Base-by-base conservation (phyloP, 2,329 filamentous ascomycete species). In the Fusarium oligoseptatum region DNA sequence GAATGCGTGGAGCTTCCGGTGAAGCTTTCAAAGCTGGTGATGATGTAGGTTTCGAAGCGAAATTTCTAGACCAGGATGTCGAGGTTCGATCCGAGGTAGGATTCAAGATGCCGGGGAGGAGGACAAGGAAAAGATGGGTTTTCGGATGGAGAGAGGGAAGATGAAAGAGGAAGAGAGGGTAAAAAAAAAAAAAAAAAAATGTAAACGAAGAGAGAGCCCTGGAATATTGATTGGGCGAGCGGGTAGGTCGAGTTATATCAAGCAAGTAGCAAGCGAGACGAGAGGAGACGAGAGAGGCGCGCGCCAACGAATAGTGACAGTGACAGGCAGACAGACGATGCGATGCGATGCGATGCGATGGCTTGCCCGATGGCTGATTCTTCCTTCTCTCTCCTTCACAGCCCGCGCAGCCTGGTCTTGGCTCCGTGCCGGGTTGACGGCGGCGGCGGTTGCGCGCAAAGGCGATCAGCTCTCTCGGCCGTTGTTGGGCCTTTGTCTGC, bases 401-500 rank as follows among this genome's bases (percentile, higher is more conserved):
- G 48, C 27, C 24, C 64, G 48, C 27, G 17, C 64, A 62, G 57
- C 64, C 63, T 56, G 63, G 58, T 64, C 55, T 67, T 67, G 55
- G 36, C 57, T 52, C 34, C 29, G 60, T 32, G 66, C 32, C 39
- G 32, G 60, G 52, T 45, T 50, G 37, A 34, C 32, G 32, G 32
- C 22, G 20, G 36, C 50, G 56, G 60, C 34, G 60, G 61, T 64
- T 64, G 61, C 37, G 71, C 61, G 56, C 61, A 66, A 63, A 66
- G 55, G 52, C 50, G 61, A 66, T 58, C 72, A 70, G 39, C 41
- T 32, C 48, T 32, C 29, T 32, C 29, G 17, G 27, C 48, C 48
- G 48, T 55, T 61, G 68, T 48, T 73, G 68, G 72, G 27, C 61
- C 36, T 69, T 73, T 72, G 66, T 68, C 64, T 57, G 61, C 39